Evolutionary conservation across 768 basidiomycete species (phyloP), one percentile per base, ranked within the genome.

Genomic region (Collybia sordida): DNA sequence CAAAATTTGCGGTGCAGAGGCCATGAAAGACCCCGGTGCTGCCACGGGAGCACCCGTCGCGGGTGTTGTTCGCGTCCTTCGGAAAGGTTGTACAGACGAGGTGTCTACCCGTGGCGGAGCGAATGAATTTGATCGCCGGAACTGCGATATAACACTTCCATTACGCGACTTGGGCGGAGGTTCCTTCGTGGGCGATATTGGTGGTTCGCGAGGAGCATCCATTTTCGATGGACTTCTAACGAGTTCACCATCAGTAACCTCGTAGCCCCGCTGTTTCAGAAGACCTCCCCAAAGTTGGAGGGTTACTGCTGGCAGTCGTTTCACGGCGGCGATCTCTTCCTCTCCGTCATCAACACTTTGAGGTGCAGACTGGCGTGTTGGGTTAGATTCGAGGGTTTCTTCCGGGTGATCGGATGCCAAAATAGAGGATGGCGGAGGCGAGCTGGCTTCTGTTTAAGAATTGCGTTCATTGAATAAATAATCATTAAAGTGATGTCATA

Each of bases 201-300:
- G 58, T 12, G 57, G 46, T 18, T 51, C 51, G 19, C 53, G 56
- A 9, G 55, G 50, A 42, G 36, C 60, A 49, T 59, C 63, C 50
- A 54, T 49, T 61, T 83, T 85, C 3, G 77, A 74, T 1, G 85
- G 84, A 51, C 82, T 86, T 19, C 81, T 77, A 5, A 86, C 62
- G 42, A 90, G 75, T 54, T 79, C 75, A 7, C 83, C 81, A 18
- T 72, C 73, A 17, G 77, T 66, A 47, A 88, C 65, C 54, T 82
- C 77, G 64, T 85, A 88, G 8, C 88, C 89, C 7, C 88, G 79
- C 22, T 78, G 71, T 49, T 79, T 76, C 23, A 91, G 77, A 21
- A 91, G 80, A 53, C 77, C 77, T 43, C 79, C 74, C 89, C 89
- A 91, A 6, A 90, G 74, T 50, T 83, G 81, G 36, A 86, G 72